Evolutionary conservation across 805 yeast species (phyloP), one percentile per base, ranked within the genome.

Genomic region (Candida peoriensis): DNA sequence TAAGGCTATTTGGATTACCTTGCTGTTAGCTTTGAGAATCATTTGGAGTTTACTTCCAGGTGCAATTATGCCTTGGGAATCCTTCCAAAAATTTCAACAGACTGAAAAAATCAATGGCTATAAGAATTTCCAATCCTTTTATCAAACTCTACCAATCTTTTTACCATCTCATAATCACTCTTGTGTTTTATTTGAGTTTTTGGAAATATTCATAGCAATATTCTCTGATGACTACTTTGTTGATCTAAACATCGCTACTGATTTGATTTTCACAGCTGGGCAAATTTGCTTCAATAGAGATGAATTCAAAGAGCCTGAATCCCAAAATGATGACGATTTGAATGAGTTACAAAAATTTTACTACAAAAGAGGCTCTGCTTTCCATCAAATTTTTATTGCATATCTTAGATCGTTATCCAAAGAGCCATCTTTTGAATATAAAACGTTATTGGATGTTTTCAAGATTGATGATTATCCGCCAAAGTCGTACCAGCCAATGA

Each of bases 31-130:
- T 4, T 28, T 60, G 21, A 52, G 63, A 42, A 51, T 58, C 23
- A 43, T 61, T 12, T 61, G 64, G 65, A 47, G 56, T 16, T 36
- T 54, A 24, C 47, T 62, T 13, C 62, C 64, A 8, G 47, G 48
- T 14, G 64, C 65, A 2, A 49, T 62, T 12, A 42, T 62, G 8
- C 59, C 63, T 21, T 61, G 65, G 66, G 50, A 52, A 5, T 52
- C 61, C 3, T 60, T 46, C 32, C 38, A 44, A 14, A 48, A 52
- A 25, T 60, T 60, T 37, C 34, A 49, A 15, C 38, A 43, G 24
- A 43, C 46, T 36, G 63, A 61, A 34, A 14, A 35, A 19, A 16
- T 21, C 2, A 26, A 43, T 4, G 46, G 48, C 15, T 56, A 31
- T 34, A 46, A 51, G n/a, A 46, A 54, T 20, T 42, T 50, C 33